Evolutionary conservation across 257 asterid species (phyloP), one percentile per base, ranked within the genome.

Genomic region (Linaria vulgaris): DNA sequence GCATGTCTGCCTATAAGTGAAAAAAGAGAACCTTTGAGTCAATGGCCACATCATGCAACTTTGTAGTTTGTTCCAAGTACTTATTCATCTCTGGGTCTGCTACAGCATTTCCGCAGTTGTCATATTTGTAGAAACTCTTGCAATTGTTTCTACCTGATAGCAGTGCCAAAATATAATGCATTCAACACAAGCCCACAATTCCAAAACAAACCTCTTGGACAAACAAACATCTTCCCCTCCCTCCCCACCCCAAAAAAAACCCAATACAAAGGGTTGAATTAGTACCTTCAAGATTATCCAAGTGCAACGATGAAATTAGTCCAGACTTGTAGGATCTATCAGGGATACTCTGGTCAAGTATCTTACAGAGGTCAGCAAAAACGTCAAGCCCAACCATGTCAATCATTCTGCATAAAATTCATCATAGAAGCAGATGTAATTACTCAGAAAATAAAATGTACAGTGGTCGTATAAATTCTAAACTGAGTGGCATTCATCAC

Each of bases 81-180:
- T 70, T 74, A 49, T 41, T 49, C 52, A 76, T 50, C 48, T 55
- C 68, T 9, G 73, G 73, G 72, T 80, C 78, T 31, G 71, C 71
- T 57, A 59, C 48, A 58, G 67, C 72, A 47, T 60, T 66, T 59
- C 68, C 39, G 15, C 55, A 27, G 61, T 65, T 52, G 64, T 74
- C 79, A 66, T 74, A 77, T 45, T 43, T 48, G 67, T 72, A 77
- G 70, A 80, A 77, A 65, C 82, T 71, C 72, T 69, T 72, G 34
- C 67, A 25, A 55, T 55, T 69, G 60, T 63, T 19, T 51, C 67
- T 70, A 55, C 81, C 80, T 80, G 74, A 61, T 31, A 69, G 41
- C 46, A 27, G 59, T 48, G 61, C 10, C 67, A 69, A n/a, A 19
- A 46, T 10, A 39, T 56, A 50, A 34, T 21, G 41, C 4, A 59